These are phyloP conservation scores for Exophiala calicioides DNA, from an alignment of 2,329 filamentous ascomycete species.

Conservation along the genomic window DNA sequence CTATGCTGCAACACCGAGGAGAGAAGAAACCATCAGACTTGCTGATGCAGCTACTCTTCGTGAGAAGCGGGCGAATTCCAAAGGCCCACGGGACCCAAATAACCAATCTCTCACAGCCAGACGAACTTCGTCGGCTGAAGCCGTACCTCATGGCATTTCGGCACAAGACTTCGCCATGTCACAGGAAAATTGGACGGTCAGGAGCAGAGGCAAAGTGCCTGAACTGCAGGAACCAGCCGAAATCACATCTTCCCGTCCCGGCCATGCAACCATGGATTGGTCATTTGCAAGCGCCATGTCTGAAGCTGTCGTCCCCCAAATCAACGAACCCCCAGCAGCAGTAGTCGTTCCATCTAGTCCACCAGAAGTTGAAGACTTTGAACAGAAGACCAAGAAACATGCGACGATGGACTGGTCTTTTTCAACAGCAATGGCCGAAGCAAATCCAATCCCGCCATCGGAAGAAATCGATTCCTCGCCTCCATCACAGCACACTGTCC, in stretches of 20 bases:
- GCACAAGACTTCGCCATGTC: constrained; percentile 49
- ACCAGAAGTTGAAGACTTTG: background rate
- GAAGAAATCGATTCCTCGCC: constrained; percentile 15
- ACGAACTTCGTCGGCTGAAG: constrained; percentile 32
- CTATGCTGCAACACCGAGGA: constrained; percentile 42
- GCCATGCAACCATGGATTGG: constrained; percentile 36
- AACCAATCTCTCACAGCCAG: constrained; percentile 35
- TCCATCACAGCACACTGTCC: constrained; percentile 10
- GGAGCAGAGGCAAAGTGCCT: constrained; percentile 25
- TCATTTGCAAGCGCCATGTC: constrained; percentile 48
- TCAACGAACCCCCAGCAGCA: constrained; percentile 16
- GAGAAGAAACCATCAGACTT: constrained; percentile 52
- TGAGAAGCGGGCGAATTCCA: constrained; percentile 54
- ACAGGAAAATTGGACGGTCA: constrained; percentile 31
- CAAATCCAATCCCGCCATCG: constrained; percentile 13
- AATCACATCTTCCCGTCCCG: constrained; percentile 25
- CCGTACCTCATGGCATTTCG: constrained; percentile 45
- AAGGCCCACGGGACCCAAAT: constrained; percentile 42
- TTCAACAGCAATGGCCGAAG: constrained; percentile 45
- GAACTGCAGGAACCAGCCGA: constrained; percentile 29
- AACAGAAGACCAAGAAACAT: constrained; percentile 32
- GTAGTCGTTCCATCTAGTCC: constrained; percentile 5
- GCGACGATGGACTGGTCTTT: constrained; percentile 44
- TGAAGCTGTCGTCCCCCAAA: constrained; percentile 32
- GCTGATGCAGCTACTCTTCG: constrained; percentile 57